phyloP scores from a whole-genome alignment of 2,329 filamentous ascomycete genomes.

The Arthroderma uncinatum region DNA sequence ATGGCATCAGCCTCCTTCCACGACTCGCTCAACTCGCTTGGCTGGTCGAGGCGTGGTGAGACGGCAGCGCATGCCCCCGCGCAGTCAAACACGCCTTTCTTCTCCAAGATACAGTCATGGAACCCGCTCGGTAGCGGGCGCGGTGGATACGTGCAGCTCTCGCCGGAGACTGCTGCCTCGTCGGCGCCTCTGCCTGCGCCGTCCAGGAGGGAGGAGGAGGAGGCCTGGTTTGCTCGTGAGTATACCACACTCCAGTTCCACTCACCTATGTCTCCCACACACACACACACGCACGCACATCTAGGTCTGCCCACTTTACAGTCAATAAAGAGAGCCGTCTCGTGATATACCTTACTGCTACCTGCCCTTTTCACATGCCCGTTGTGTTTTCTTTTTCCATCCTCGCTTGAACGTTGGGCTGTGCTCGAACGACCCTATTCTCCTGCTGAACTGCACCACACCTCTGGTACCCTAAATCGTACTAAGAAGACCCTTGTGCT shows the following conservation, averaged over 20 bases:
- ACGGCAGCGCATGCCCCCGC: conserved; percentile 56
- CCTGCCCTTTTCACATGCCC: neutral
- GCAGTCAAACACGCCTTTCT: conserved; percentile 57
- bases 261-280: neutral
- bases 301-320: neutral
- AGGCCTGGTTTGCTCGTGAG: conserved; percentile 93
- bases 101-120: conserved; percentile 69
- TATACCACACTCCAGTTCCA: conserved; percentile 22
- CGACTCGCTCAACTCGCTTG: conserved; percentile 87
- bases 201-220: conserved; percentile 80
- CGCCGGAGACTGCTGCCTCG: conserved; percentile 61
- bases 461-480: neutral
- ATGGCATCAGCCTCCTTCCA: conserved; percentile 88
- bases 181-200: conserved; percentile 80
- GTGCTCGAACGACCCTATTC: neutral
- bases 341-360: neutral
- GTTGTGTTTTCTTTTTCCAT: neutral
- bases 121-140: conserved; percentile 62
- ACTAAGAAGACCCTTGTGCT: neutral
- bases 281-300: neutral
- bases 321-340: neutral
- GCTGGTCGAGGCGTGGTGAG: conserved; percentile 69
- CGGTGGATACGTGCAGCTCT: conserved; percentile 79
- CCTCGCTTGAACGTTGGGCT: neutral
- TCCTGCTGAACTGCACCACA: neutral